Base-by-base conservation (phyloP, 768 basidiomycete genomes). In the Daedalea quercina region DNA sequence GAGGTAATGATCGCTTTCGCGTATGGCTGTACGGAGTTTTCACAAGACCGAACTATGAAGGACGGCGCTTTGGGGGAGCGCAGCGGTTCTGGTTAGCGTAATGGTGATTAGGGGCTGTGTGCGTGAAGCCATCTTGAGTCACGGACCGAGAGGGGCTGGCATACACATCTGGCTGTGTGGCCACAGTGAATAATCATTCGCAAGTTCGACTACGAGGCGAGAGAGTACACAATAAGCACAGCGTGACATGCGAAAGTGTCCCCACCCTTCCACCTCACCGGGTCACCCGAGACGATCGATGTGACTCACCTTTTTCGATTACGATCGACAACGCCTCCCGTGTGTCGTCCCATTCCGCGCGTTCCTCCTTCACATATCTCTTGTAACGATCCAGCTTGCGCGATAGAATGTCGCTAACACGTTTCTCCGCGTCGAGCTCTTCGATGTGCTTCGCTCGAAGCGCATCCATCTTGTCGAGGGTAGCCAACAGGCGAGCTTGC, bases 271-370 rank as follows among this genome's bases (percentile, higher is more conserved):
- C 11, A 31, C 11, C 28, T 11, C 28, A 31, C 11, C 28, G 4
- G 28, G 11, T 11, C 28, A 31, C 11, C 28, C 11, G 28, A 31
- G 28, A 31, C 28, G 28, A 31, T 31, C 28, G 28, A 31, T 11
- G n/a, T n/a, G 19, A 68, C 78, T 37, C 58, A 84, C 84, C 78
- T 79, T 80, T 82, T 63, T 81, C 72, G n/a, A 81, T 72, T 37
- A 85, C 61, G 47, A 73, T 64, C 46, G 72, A 57, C 1, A 85
- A 78, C 6, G 75, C 77, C 41, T 80, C 78, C 56, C 76, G 70
- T 60, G 83, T 59, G 51, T 81, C 77, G 60, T 83, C 78, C 52
- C 65, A 68, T 57, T 84, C 80, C 1, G 62, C 59, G 62, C 82
- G 76, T 4, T 69, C 63, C 1, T 55, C 56, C 31, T 62, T 66